Base-by-base conservation (phyloP, 2,329 filamentous ascomycete genomes). In the Ascosphaera aggregata region DNA sequence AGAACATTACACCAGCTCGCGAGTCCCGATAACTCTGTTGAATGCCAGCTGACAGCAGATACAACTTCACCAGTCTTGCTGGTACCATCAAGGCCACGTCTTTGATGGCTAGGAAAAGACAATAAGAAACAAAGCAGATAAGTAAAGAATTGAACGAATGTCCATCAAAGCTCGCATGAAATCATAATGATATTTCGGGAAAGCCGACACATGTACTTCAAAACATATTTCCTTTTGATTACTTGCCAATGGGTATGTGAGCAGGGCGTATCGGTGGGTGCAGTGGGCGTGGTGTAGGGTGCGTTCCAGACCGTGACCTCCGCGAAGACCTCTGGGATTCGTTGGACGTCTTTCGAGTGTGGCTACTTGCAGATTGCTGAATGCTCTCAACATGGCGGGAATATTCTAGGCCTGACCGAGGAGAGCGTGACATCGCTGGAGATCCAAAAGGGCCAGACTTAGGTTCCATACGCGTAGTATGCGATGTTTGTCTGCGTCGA, bases 401-500 rank as follows among this genome's bases (percentile, higher is more conserved):
- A 13, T 32, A n/a, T n/a, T 32, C 30, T 4, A 11, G 5, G 22
- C 22, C 22, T n/a, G n/a, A n/a, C 22, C 11, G 22, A 27, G 22
- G 22, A 11, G 11, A 11, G 11, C 11, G 22, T 27, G 22, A 11
- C 22, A 27, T 27, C 11, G 22, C 5, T 11, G 22, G 22, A 7
- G 30, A 32, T 3, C 15, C 13, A n/a, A 13, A 32, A 3, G 30
- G 15, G 3, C 13, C 30, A n/a, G 30, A n/a, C 5, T 4, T 32
- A 32, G 9, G 9, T n/a, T 9, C 11, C 4, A 13, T 32, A n/a
- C 30, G 30, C 30, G 30, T 61, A 40, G 49, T 61, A 45, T 55
- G 60, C 20, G 51, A 63, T 45, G 51, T 58, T 38, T 65, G 64
- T 39, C 67, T 62, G 34, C 71, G 61, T 42, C 66, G 64, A 1